A percentile compares a stretch with the other conserved stretches of the same genome.
phyloP scores from a whole-genome alignment of 1,284 basidiomycete species.

The Prillingera fragicola region DNA sequence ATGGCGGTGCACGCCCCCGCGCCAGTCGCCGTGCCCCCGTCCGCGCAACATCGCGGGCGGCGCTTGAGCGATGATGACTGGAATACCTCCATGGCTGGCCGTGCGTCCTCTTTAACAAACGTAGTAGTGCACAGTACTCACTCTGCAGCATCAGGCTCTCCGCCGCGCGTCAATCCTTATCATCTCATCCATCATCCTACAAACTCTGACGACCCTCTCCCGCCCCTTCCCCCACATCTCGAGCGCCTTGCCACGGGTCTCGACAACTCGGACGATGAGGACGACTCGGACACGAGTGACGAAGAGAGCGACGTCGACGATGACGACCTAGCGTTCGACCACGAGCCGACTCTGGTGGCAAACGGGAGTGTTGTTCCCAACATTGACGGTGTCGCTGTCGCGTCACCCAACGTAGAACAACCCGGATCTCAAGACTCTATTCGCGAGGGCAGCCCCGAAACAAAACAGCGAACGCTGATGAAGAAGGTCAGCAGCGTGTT shows the following conservation, averaged over 20 bases:
- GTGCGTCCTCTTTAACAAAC: background rate
- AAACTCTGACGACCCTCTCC: conserved; percentile 9
- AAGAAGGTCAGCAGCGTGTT: conserved; percentile 34
- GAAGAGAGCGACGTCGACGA: conserved; percentile 6
- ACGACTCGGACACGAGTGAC: conserved; percentile 14
- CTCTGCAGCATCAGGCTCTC: conserved; percentile 2
- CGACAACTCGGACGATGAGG: conserved; percentile 15
- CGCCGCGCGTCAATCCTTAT: conserved; percentile 29
- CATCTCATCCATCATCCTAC: conserved; percentile 26
- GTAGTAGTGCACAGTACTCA: background rate
- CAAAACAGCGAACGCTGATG: conserved; percentile 15
- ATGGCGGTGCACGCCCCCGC: conserved; percentile 16
- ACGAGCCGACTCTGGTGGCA: too few species aligned
- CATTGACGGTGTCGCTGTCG: too few species aligned
- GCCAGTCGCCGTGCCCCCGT: conserved; percentile 2
- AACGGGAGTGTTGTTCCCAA: too few species aligned
- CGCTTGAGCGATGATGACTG: background rate
- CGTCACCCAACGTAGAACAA: too few species aligned
- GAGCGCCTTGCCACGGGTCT: conserved; percentile 14
- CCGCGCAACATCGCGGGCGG: background rate
- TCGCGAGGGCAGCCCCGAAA: background rate
- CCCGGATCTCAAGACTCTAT: too few species aligned
- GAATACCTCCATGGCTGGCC: too few species aligned
- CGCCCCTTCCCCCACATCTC: conserved; percentile 22
- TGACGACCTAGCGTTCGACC: conserved; percentile 12